Evolutionary conservation across 345 rosid species (phyloP).

Genomic region (Populus simonii): DNA sequence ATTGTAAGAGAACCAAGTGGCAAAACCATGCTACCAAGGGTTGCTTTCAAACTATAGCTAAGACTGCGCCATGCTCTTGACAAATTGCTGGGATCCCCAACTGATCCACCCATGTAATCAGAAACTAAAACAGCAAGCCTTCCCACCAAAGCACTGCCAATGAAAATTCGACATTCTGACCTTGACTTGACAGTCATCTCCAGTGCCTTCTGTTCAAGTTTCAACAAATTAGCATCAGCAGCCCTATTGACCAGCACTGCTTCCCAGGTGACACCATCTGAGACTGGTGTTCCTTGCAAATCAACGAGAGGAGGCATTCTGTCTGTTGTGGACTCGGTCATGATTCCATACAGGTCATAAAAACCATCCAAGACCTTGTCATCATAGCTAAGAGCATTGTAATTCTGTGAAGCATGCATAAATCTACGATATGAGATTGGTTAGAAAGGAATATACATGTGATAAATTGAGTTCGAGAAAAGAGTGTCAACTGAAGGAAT

Average conservation of each 20-base stretch:
- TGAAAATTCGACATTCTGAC: slow-evolving; percentile 41
- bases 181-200: slow-evolving; percentile 61
- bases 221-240: slow-evolving; percentile 66
- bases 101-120: slow-evolving; percentile 91
- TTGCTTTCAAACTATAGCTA: slow-evolving; percentile 69
- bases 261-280: slow-evolving; percentile 68
- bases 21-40: slow-evolving; percentile 78
- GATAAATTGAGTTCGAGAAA: slow-evolving; percentile 23
- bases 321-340: slow-evolving; percentile 49
- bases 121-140: slow-evolving; percentile 78
- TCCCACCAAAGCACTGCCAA: slow-evolving; percentile 49
- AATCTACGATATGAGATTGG: slow-evolving; percentile 56
- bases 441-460: slow-evolving; percentile 43
- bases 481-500: not conserved
- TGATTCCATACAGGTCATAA: slow-evolving; percentile 75
- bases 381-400: slow-evolving; percentile 87
- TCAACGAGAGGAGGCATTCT: slow-evolving; percentile 85
- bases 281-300: slow-evolving; percentile 69
- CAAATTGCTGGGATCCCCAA: slow-evolving; percentile 66
- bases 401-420: slow-evolving; percentile 73
- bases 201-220: slow-evolving; percentile 75
- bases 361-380: slow-evolving; percentile 97
- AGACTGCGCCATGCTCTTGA: slow-evolving; percentile 72
- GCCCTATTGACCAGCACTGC: slow-evolving; percentile 83
- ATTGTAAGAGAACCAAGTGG: slow-evolving; percentile 89